phyloP scores from a whole-genome alignment of 495 filamentous ascomycete genomes.

The Trypethelium eluteriae region DNA sequence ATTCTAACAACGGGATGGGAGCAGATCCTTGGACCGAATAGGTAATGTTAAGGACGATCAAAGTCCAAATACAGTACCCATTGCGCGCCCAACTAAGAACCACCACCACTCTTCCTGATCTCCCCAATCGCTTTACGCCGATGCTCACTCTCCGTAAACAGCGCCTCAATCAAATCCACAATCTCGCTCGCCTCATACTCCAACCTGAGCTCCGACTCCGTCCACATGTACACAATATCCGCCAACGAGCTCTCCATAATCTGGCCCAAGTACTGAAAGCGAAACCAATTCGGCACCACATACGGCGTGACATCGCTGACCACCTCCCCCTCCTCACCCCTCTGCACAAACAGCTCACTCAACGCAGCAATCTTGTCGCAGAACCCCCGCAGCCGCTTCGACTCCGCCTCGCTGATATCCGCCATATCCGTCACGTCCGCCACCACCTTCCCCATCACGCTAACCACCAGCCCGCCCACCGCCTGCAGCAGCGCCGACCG shows the following conservation, averaged over 20 bases:
- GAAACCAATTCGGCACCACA: slow-evolving; percentile 77
- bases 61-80: not conserved
- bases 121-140: slow-evolving; percentile 70
- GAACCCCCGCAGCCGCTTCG: slow-evolving; percentile 64
- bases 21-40: not conserved
- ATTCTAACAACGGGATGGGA: not conserved
- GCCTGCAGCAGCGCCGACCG: slow-evolving; percentile 77
- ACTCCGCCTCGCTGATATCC: slow-evolving; percentile 82
- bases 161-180: slow-evolving; percentile 73
- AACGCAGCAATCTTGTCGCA: slow-evolving; percentile 64
- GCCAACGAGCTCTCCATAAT: slow-evolving; percentile 83
- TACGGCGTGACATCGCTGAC: slow-evolving; percentile 53
- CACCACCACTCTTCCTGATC: slow-evolving; percentile 46
- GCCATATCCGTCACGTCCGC: slow-evolving; percentile 77
- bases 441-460: slow-evolving; percentile 71
- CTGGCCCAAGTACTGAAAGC: slow-evolving; percentile 80
- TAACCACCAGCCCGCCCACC: slow-evolving; percentile 72
- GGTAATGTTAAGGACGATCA: not conserved
- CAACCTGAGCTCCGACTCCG: slow-evolving; percentile 72
- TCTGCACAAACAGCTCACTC: slow-evolving; percentile 67
- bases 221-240: slow-evolving; percentile 84
- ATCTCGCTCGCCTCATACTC: slow-evolving; percentile 81
- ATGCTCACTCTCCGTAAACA: slow-evolving; percentile 83
- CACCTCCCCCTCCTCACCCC: slow-evolving; percentile 34
- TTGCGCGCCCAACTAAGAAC: slow-evolving; percentile 13